These are phyloP conservation scores for Odontarrhena argentea DNA, from an alignment of 345 rosid species.

Conservation along the genomic window DNA sequence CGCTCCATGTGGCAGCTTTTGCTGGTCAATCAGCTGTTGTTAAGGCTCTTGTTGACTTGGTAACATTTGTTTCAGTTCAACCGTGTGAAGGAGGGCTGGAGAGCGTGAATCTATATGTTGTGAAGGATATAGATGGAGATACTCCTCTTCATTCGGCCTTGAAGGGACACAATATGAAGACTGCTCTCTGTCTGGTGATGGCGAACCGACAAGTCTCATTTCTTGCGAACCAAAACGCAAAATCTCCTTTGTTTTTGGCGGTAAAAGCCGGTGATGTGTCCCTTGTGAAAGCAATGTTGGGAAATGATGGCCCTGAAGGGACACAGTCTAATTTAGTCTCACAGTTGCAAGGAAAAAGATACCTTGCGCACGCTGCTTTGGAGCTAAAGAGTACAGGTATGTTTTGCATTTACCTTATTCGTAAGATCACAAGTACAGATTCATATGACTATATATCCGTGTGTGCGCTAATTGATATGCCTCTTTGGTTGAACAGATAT, in stretches of 20 bases:
- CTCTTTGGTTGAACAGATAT: neutral
- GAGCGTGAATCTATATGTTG: neutral
- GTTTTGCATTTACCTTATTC: neutral
- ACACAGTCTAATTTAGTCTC: neutral
- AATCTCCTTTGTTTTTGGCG: slow-evolving; percentile 22
- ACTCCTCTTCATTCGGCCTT: slow-evolving; percentile 18
- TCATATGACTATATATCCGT: no score
- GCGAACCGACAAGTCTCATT: no score
- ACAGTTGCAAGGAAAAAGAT: no score
- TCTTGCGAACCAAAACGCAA: neutral
- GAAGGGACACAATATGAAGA: neutral
- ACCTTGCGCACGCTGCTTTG: neutral
- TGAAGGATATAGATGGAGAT: neutral
- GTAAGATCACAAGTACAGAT: no score
- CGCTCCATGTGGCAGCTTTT: slow-evolving; percentile 23
- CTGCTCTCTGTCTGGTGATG: neutral
- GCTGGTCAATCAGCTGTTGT: slow-evolving; percentile 4
- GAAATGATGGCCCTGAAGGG: neutral
- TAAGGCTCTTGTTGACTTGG: neutral
- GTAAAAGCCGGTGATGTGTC: neutral
- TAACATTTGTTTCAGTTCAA: neutral
- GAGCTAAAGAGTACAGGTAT: neutral
- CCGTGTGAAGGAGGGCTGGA: neutral
- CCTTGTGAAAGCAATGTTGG: slow-evolving; percentile 1
- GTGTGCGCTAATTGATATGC: neutral